These are phyloP conservation scores for Verticillium longisporum DNA, from an alignment of 2,329 filamentous ascomycete genomes.

Conservation along the genomic window DNA sequence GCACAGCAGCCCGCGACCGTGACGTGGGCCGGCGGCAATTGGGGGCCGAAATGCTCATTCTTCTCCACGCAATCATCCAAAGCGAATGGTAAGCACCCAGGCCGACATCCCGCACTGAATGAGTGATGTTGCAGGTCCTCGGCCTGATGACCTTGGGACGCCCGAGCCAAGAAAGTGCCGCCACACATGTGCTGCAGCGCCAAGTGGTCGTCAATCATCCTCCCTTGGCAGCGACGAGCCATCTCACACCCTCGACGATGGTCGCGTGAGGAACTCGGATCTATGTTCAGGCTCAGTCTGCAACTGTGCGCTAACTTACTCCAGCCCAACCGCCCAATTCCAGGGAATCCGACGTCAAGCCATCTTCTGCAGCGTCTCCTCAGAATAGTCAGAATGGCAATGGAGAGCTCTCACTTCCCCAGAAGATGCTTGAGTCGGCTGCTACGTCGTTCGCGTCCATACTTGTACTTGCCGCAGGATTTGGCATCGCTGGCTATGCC, in stretches of 20 bases:
- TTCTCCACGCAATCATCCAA: not conserved
- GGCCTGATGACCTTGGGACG: not conserved
- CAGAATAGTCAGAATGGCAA: slow-evolving; percentile 7
- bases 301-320: not conserved
- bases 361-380: not conserved
- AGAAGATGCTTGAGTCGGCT: slow-evolving; percentile 67
- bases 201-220: not conserved
- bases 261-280: not conserved
- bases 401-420: slow-evolving; percentile 30
- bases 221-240: not conserved
- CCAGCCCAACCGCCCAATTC: slow-evolving; percentile 2
- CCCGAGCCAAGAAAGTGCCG: not conserved
- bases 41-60: not conserved
- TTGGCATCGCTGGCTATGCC: slow-evolving; percentile 61
- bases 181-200: not conserved
- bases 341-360: not conserved
- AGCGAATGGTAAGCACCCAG: not conserved
- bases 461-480: slow-evolving; percentile 59
- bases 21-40: not conserved
- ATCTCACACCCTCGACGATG: not conserved
- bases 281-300: not conserved
- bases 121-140: not conserved
- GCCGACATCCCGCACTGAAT: not conserved
- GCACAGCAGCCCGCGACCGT: not conserved
- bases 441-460: slow-evolving; percentile 73